Conservation (phyloP, 1,284 basidiomycete genomes). For the Ustilago bromivora region DNA sequence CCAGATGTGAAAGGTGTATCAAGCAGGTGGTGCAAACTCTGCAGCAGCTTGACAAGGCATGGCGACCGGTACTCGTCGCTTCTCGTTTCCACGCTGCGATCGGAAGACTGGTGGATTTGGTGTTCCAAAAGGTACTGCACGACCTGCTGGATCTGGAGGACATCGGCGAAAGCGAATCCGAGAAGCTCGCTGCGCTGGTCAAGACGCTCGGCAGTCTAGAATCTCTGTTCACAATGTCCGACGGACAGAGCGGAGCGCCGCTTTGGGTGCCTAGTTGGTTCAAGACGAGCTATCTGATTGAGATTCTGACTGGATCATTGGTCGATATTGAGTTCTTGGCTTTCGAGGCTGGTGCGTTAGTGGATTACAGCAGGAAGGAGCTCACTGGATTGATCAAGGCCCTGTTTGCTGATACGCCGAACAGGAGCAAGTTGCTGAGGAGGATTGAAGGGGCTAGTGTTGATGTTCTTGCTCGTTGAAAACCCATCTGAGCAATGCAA, state of each 20-base stretch:
- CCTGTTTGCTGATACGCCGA: slow-evolving; percentile 77
- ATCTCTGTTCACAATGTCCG: slow-evolving; percentile 78
- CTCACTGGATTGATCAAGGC: slow-evolving; percentile 84
- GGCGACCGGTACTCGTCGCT: slow-evolving; percentile 76
- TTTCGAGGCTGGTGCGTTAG: slow-evolving; percentile 85
- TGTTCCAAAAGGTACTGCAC: slow-evolving; percentile 78
- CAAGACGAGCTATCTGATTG: slow-evolving; percentile 66
- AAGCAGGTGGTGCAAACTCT: slow-evolving; percentile 78
- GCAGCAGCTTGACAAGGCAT: slow-evolving; percentile 76
- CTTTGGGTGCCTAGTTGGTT: slow-evolving; percentile 66
- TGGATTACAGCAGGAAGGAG: slow-evolving; percentile 89
- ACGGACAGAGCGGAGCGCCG: slow-evolving; percentile 69
- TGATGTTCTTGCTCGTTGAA: slow-evolving; percentile 39
- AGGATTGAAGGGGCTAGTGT: slow-evolving; percentile 49
- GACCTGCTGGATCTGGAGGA: slow-evolving; percentile 85
- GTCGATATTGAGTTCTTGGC: slow-evolving; percentile 88
- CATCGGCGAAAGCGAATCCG: slow-evolving; percentile 90
- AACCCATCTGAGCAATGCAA: not conserved
- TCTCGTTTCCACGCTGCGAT: slow-evolving; percentile 70
- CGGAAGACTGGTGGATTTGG: slow-evolving; percentile 81
- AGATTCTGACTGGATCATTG: slow-evolving; percentile 66
- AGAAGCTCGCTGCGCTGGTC: slow-evolving; percentile 83
- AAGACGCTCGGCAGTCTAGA: slow-evolving; percentile 81
- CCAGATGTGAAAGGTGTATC: slow-evolving; percentile 81
- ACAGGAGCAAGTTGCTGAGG: slow-evolving; percentile 56